Evolutionary conservation across 106 monocot species (phyloP), one percentile per base, ranked within the genome.

Genomic region (Platanthera guangdongensis): DNA sequence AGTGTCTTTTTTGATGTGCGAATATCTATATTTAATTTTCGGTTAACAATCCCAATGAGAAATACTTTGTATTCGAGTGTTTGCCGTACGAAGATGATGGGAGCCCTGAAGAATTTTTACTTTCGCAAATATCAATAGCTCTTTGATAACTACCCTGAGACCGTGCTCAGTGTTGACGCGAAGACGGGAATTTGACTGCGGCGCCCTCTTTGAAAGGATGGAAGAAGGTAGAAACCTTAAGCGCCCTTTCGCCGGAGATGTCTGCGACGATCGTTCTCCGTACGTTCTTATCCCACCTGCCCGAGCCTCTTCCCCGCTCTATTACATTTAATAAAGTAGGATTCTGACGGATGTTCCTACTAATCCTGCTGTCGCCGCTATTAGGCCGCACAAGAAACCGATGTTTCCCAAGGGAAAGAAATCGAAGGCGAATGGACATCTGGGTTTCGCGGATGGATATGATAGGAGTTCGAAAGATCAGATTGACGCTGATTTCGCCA

Each of bases 321-420:
- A 14, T 16, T 76, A 7, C 39, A n/a, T 5, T 51, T 55, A 32
- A 4, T 2, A 76, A 25, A 49, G 50, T 48, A 70, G 47, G 70
- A 47, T 48, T 70, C 47, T 6, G 70, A 15, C 8, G 70, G 51
- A 72, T 51, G 9, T 47, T 54, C 49, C 47, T 78, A 39, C 48
- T 47, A 10, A 50, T 70, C 32, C 12, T 70, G 70, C 47, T 32
- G 7, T 47, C 14, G 28, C 59, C 14, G 28, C 59, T 19, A 55
- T 21, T 62, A 95, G 92, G 82, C 76, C 86, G 81, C 77, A 89
- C 78, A 85, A 72, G 86, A 92, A 82, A 57, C 76, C 79, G 60
- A 85, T 92, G 77, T 95, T 95, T 49, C 95, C 95, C n/a, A 95
- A 95, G 78, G 95, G 89, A 49, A 95, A 90, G 84, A 95, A 95